Conservation (phyloP, 2,329 filamentous ascomycete species). For the Alternaria incomplexa region DNA sequence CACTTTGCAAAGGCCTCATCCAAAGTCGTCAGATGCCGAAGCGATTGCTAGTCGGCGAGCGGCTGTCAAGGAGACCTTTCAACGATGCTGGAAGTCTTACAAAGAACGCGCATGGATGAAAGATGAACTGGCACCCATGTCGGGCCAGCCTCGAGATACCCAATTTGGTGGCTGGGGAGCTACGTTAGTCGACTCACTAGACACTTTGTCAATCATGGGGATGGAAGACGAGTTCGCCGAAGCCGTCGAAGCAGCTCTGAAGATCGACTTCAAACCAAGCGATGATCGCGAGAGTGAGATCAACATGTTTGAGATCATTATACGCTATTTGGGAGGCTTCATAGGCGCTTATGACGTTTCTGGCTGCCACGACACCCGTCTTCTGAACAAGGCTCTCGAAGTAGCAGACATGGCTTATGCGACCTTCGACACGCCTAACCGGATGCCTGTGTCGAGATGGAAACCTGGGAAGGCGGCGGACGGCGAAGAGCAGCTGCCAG, state of each 20-base stretch:
- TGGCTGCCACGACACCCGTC: constrained; percentile 64
- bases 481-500: constrained; percentile 46
- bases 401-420: constrained; percentile 80
- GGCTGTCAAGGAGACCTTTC: constrained; percentile 42
- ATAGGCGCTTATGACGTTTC: constrained; percentile 87
- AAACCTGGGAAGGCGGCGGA: constrained; percentile 45
- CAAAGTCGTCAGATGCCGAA: neutral
- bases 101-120: constrained; percentile 56
- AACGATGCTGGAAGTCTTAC: constrained; percentile 56
- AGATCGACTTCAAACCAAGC: constrained; percentile 50
- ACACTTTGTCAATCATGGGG: constrained; percentile 56
- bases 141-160: constrained; percentile 44
- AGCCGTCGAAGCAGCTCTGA: constrained; percentile 50
- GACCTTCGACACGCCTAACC: constrained; percentile 88
- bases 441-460: constrained; percentile 72
- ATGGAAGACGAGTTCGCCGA: constrained; percentile 53
- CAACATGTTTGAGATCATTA: constrained; percentile 58
- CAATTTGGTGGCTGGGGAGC: constrained; percentile 55
- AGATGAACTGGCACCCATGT: constrained; percentile 54
- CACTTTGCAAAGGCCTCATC: neutral
- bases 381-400: constrained; percentile 79
- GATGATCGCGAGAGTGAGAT: constrained; percentile 47
- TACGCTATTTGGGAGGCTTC: constrained; percentile 87
- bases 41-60: constrained; percentile 2
- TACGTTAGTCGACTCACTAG: constrained; percentile 52